Percentiles rank a stretch among this genome's conserved stretches.
Evolutionary conservation across 2,329 filamentous ascomycete genomes (phyloP).

Genomic region (Fusarium napiforme): DNA sequence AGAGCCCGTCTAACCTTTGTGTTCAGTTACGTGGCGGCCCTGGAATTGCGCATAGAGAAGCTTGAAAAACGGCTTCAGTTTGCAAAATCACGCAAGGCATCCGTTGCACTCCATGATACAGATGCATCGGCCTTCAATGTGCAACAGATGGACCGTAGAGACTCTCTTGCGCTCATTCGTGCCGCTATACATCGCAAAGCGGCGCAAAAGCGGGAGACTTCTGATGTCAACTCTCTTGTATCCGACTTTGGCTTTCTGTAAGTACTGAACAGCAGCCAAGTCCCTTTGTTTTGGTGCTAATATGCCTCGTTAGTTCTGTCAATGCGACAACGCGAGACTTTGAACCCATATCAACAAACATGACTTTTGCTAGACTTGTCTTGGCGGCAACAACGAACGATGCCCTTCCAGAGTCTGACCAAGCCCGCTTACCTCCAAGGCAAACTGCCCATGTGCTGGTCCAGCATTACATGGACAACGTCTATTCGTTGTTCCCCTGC

Average conservation of each 20-base stretch:
- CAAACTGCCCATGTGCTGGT: conserved; percentile 75
- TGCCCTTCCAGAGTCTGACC: conserved; percentile 70
- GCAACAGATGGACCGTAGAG: conserved; percentile 66
- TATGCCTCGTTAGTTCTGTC: conserved; percentile 72
- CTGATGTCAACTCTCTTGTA: conserved; percentile 89
- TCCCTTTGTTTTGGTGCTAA: conserved; percentile 7
- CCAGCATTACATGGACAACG: conserved; percentile 85
- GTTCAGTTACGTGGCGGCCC: conserved; percentile 85
- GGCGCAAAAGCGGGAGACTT: conserved; percentile 76
- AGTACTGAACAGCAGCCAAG: conserved; percentile 45
- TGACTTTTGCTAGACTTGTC: conserved; percentile 91
- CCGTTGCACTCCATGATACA: conserved; percentile 72
- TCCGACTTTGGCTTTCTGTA: conserved; percentile 94
- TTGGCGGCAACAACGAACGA: conserved; percentile 84
- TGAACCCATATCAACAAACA: conserved; percentile 85
- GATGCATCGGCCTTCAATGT: conserved; percentile 51
- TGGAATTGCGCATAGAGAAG: conserved; percentile 91
- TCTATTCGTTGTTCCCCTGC: conserved; percentile 83
- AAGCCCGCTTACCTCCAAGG: conserved; percentile 75
- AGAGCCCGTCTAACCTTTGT: conserved; percentile 16
- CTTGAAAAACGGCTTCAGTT: conserved; percentile 81
- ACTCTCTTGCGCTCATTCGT: conserved; percentile 70
- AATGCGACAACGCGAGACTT: conserved; percentile 96
- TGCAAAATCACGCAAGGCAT: conserved; percentile 76
- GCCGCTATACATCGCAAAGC: conserved; percentile 73